Evolutionary conservation across 1,284 basidiomycete genomes (phyloP), one percentile per base, ranked within the genome.

Genomic region (Inonotus obliquus): DNA sequence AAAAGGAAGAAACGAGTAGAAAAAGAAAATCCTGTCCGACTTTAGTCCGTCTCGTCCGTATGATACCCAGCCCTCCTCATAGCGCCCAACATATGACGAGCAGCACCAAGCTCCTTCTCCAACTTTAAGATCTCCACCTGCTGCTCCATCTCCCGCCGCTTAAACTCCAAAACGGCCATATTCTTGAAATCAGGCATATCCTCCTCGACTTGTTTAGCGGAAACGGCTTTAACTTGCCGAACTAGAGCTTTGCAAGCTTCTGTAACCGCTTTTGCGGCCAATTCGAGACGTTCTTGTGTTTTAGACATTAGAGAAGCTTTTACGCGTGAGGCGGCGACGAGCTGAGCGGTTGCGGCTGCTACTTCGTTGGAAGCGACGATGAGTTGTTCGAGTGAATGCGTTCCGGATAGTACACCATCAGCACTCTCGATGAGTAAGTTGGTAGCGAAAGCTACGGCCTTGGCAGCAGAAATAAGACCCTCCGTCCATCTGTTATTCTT

Each of bases 401-500:
- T 96, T 35, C 96, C 96, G 1, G 91, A 94, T 64, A 99, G 85
- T 48, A 99, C 96, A 63, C 97, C 97, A 73, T 99, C 97, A 13
- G 97, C 97, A 63, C 90, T 91, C 76, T 99, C 96, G 74, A 99
- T 99, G 62, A 99, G 86, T 67, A 98, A 79, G 64, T 87, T 92
- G n/a, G 97, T 99, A 3, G 97, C 94, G 70, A 96, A 97, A 1
- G 97, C 97, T 54, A 99, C 97, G 5, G 97, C 87, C 74, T 97
- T 97, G 35, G 97, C 97, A 23, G 97, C 97, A 35, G 94, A 97
- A 69, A 99, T 96, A 66, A 99, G 87, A 67, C 97, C 97, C 75
- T 99, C 97, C 19, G 97, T 99, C 97, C 97, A 99, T 65, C 97
- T 86, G 76, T 99, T 98, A 86, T 99, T 98, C 65, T 92, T 88